Evolutionary conservation across 139 green algal species (phyloP), one percentile per base, ranked within the genome.

Genomic region (Pedinophyceae sp.): DNA sequence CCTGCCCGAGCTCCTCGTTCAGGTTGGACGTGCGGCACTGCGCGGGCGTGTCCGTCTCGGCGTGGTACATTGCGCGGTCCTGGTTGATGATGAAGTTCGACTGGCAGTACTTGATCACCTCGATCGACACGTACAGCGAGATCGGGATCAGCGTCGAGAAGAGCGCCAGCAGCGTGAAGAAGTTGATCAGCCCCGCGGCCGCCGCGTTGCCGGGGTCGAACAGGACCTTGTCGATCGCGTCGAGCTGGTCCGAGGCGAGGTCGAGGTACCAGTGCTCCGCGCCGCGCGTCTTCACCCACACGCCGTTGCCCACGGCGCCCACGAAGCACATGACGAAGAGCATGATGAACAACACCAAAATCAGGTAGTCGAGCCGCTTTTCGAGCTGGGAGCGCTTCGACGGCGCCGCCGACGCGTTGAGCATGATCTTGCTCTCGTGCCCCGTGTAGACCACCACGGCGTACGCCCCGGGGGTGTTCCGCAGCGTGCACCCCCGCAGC

Each of bases 121-220:
- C 55, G 18, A 69, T 43, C 28, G 48, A 53, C 2, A 58, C 57
- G 50, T 63, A 63, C 16, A 62, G 29, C 6, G 50, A 54, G 48
- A 57, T 57, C 22, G 47, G 57, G 39, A 58, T 62, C 16, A 59
- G 24, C 7, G 15, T 54, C 41, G 69, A 67, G 57, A 86, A 90
- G 23, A 90, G 70, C 28, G 80, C 79, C 66, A 92, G 79, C 26
- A 64, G 57, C 1, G 78, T 86, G 29, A 92, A 61, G 60, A 86
- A 89, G 56, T 67, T 74, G 20, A 73, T 67, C 0, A 78, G 48
- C 6, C 59, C 71, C 18, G 71, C 69, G 23, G 75, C 39, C 3
- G 30, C 62, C 0, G 64, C 65, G 15, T 50, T 28, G 2, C 24
- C 24, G 1, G 73, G 70, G 58, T 83, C 48, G 27, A 78, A 83